A percentile compares a stretch with the other conserved stretches of the same genome.
Conservation (phyloP, 306 rosid species). For the Casuarina equisetifolia region DNA sequence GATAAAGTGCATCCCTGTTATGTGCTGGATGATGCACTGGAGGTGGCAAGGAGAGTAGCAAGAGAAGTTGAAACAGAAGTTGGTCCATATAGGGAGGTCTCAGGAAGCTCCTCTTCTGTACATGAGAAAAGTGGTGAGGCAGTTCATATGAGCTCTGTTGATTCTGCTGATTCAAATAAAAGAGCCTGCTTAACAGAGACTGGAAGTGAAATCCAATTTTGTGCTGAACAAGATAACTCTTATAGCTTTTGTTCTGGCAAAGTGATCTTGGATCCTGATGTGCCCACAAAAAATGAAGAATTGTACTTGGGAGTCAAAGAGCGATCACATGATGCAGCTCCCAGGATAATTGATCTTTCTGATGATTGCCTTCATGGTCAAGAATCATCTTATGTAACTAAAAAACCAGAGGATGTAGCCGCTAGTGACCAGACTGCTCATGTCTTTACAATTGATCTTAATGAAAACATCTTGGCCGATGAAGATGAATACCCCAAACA, state of each 20-base stretch:
- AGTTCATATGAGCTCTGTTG: constrained; percentile 23
- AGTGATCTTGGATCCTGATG: neutral
- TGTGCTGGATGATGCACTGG: constrained; percentile 30
- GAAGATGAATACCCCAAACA: constrained; percentile 22
- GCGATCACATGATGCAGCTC: neutral
- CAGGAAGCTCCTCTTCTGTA: constrained; percentile 33
- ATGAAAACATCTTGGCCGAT: constrained; percentile 19
- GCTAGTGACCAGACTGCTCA: constrained; percentile 6
- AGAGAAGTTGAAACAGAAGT: constrained; percentile 31
- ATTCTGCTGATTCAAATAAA: constrained; percentile 32
- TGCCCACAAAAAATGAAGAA: constrained; percentile 4
- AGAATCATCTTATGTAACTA: constrained; percentile 14
- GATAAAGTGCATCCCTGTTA: constrained; percentile 14
- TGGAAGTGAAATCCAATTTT: constrained; percentile 14
- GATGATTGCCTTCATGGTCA: constrained; percentile 14
- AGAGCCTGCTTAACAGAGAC: constrained; percentile 29
- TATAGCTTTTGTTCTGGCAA: neutral
- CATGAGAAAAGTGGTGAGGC: constrained; percentile 23
- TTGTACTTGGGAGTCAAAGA: constrained; percentile 17
- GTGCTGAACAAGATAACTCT: constrained; percentile 16
- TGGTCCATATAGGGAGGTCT: constrained; percentile 19
- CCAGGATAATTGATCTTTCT: neutral
- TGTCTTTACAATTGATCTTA: constrained; percentile 31
- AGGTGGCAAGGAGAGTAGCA: constrained; percentile 29
- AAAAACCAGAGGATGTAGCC: constrained; percentile 14